Base-by-base conservation (phyloP, 148 eudicot genomes). In the Arbutus unedo region DNA sequence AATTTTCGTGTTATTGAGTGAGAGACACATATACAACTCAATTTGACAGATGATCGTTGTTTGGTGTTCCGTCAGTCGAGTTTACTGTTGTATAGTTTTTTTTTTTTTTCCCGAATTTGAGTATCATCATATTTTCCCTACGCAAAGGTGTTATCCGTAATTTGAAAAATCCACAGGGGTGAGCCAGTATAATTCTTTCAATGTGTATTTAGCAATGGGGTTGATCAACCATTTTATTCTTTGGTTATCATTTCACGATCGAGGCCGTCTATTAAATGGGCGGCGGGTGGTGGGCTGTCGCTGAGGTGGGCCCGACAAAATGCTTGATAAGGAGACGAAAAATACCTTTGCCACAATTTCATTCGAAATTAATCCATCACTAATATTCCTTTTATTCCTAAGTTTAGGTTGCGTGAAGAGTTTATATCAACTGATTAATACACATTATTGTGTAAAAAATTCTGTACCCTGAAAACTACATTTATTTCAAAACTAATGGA, bases 281-380 rank as follows among this genome's bases (percentile, higher is more conserved):
- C 41, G 83, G 85, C 57, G 38, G 38, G 38, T 4, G 85, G 82
- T 88, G 79, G 82, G 86, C 68, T 56, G 88, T 85, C 88, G 73
- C 78, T 81, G 48, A 76, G 59, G 88, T 83, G 84, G 84, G 86
- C 49, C 81, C 64, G 59, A 74, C 13, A 79, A 81, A 71, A 83
- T 49, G 84, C 78, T 68, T 83, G 79, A 83, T 56, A 83, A 82
- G 72, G 84, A 82, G 90, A 85, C 87, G 72, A 86, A 57, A 53
- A 82, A 77, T 83, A 79, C 82, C 83, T 88, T 86, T 86, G 51
- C 49, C 31, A 25, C 19, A 53, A 74, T 53, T 81, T 77, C 2
- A 45, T 81, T 47, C 51, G 76, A 31, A 48, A 82, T 59, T 78
- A 82, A 71, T 82, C 64, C 10, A 74, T 62, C 55, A 73, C 5